Base-by-base conservation (phyloP, 805 yeast species). In the Wickerhamomyces subpelliculosus region DNA sequence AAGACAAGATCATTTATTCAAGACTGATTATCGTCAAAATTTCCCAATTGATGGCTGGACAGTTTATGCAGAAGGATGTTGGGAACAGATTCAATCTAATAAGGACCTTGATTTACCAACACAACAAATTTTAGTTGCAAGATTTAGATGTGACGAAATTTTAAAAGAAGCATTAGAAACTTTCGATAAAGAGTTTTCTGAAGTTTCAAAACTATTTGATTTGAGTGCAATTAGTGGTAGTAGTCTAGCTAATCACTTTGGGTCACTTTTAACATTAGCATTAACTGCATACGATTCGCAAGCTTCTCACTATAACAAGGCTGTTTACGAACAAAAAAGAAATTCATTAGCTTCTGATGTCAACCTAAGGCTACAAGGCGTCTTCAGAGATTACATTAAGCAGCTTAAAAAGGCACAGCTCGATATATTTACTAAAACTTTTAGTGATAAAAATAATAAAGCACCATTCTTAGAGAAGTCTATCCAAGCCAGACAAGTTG, bases 31-130 rank as follows among this genome's bases (percentile, higher is more conserved):
- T 57, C 95, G 86, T 54, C 88, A 93, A 48, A 70, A 73, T 34
- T 78, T 93, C 39, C 98, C 98, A 10, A 70, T 90, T 37, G 98
- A 93, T 61, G 97, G 97, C 19, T 93, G 98, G 97, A 73, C 90
- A 4, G 62, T 88, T 58, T 93, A 93, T 52, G 88, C 96, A 1
- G 81, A 78, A 38, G 84, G 80, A 54, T 80, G 95, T 47, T 93
- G 98, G 98, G 80, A 84, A 36, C 96, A 87, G 60, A 93, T 93
- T 51, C 95, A 87, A 58, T 70, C 73, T 44, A 93, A 93, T 63
- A 89, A 87, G 61, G 98, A 93, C 57, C 73, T 93, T 45, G 98
- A 93, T 62, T 70, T 93, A 47, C 98, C 98, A 21, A 89, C 97
- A 2, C 98, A 93, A 56, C 98, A 93, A 59, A 84, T 86, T 24